A percentile compares a stretch with the other conserved stretches of the same genome.
phyloP scores from a whole-genome alignment of 352 stramenopile genomes.

The Phytophthora tentaculata region DNA sequence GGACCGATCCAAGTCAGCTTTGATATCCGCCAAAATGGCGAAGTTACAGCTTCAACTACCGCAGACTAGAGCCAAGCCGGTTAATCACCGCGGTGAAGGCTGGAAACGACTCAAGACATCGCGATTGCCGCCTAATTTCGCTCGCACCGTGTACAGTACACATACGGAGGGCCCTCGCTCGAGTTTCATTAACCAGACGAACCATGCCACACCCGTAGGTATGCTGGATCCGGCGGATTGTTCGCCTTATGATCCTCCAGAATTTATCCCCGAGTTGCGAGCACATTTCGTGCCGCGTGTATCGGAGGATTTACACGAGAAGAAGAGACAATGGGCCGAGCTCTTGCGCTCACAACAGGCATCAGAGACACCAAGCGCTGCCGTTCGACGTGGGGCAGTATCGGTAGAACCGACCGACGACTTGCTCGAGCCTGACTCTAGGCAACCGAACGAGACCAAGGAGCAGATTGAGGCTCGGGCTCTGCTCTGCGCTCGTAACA shows the following conservation, averaged over 20 bases:
- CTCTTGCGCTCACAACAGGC: constrained; percentile 31
- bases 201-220: constrained; percentile 65
- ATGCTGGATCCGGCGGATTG: constrained; percentile 73
- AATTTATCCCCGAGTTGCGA: constrained; percentile 70
- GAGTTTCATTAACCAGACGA: constrained; percentile 70
- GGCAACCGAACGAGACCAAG: constrained; percentile 37
- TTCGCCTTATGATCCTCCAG: constrained; percentile 61
- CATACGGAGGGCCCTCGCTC: constrained; percentile 68
- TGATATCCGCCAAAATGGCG: constrained; percentile 66
- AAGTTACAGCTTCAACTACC: constrained; percentile 55
- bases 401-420: constrained; percentile 37
- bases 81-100: constrained; percentile 51
- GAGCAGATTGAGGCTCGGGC: constrained; percentile 56
- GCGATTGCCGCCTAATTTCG: constrained; percentile 65
- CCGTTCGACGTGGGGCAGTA: constrained; percentile 22
- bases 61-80: constrained; percentile 9
- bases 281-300: constrained; percentile 60
- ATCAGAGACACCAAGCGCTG: constrained; percentile 10
- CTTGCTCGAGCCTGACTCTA: constrained; percentile 51
- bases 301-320: constrained; percentile 64
- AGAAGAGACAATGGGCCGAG: constrained; percentile 57
- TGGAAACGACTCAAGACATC: constrained; percentile 78
- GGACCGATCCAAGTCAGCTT: constrained; percentile 51
- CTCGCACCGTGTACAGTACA: constrained; percentile 56
- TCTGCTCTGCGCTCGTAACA: constrained; percentile 77